Conservation (phyloP, 1,139 yeast species). For the Kodamaea derodonti region DNA sequence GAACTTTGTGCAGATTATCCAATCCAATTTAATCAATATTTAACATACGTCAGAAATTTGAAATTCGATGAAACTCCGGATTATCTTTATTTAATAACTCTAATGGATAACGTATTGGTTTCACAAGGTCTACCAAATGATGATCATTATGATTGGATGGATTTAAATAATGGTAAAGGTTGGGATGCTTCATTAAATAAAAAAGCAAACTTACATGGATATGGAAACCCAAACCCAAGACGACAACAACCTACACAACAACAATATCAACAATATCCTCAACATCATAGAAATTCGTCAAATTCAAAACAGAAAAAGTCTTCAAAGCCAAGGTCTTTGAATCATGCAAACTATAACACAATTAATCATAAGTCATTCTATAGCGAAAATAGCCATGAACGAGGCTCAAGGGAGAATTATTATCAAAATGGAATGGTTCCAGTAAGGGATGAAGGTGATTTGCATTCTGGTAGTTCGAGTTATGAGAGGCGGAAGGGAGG, state of each 20-base stretch:
- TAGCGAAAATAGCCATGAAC: constrained; percentile 3
- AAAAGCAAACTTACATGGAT: constrained; percentile 78
- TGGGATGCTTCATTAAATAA: constrained; percentile 79
- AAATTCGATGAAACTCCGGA: constrained; percentile 79
- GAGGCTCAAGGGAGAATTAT: constrained; percentile 7
- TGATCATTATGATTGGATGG: constrained; percentile 83
- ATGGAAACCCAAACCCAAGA: constrained; percentile 70
- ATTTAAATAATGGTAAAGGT: constrained; percentile 73
- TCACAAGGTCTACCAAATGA: constrained; percentile 43
- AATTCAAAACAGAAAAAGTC: constrained; percentile 8
- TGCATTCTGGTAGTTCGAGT: constrained; percentile 38
- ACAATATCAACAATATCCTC: constrained; percentile 6
- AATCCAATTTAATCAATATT: constrained; percentile 72
- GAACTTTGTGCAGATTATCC: constrained; percentile 71
- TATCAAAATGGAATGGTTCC: constrained; percentile 27
- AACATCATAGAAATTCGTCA: constrained; percentile 9
- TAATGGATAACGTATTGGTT: constrained; percentile 42
- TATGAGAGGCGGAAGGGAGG: constrained; percentile 25
- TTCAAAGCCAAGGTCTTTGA: constrained; percentile 14
- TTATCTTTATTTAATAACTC: constrained; percentile 46
- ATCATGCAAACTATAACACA: constrained; percentile 27
- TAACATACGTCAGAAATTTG: constrained; percentile 65
- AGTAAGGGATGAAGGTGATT: constrained; percentile 35
- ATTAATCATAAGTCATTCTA: constrained; percentile 20
- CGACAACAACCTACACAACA: constrained; percentile 26